phyloP scores from a whole-genome alignment of 2,329 filamentous ascomycete genomes.

The Pseudomassariella vexata region DNA sequence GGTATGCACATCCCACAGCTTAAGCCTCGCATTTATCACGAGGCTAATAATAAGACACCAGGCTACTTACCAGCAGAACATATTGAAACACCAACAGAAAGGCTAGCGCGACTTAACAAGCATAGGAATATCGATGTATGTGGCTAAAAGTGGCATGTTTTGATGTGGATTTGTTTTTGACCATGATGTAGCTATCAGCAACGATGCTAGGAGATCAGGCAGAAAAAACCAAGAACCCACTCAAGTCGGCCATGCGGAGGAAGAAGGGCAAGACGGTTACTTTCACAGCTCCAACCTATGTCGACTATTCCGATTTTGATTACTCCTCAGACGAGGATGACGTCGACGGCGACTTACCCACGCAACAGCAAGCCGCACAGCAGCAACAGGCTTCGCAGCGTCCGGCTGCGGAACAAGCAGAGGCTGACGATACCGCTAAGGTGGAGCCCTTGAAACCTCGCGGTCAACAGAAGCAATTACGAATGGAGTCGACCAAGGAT shows the following conservation, averaged over 20 bases:
- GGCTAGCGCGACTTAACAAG: conserved; percentile 90
- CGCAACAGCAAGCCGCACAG: conserved; percentile 22
- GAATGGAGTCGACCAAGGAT: conserved; percentile 25
- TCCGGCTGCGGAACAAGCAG: conserved; percentile 22
- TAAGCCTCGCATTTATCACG: too few species aligned
- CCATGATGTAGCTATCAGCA: conserved; percentile 46
- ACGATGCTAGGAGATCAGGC: conserved; percentile 58
- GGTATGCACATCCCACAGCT: conserved; percentile 41
- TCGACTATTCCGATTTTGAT: conserved; percentile 81
- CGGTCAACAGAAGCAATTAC: conserved; percentile 32
- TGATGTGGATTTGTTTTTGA: conserved; percentile 15
- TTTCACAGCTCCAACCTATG: conserved; percentile 79
- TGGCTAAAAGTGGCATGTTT: conserved; percentile 2
- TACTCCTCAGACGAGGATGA: conserved; percentile 77
- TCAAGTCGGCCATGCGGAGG: conserved; percentile 78
- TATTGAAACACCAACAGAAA: conserved; percentile 95
- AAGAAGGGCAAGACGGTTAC: conserved; percentile 81
- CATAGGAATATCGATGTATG: conserved; percentile 95
- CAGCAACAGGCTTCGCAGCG: conserved; percentile 24
- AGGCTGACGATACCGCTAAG: conserved; percentile 46
- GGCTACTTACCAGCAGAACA: conserved; percentile 96
- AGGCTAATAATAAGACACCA: conserved; percentile 27
- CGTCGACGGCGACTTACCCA: conserved; percentile 36
- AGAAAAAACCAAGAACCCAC: conserved; percentile 74
- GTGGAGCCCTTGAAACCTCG: conserved; percentile 51